Conservation (phyloP, 331 rosid species). For the Erythrophleum ivorense region DNA sequence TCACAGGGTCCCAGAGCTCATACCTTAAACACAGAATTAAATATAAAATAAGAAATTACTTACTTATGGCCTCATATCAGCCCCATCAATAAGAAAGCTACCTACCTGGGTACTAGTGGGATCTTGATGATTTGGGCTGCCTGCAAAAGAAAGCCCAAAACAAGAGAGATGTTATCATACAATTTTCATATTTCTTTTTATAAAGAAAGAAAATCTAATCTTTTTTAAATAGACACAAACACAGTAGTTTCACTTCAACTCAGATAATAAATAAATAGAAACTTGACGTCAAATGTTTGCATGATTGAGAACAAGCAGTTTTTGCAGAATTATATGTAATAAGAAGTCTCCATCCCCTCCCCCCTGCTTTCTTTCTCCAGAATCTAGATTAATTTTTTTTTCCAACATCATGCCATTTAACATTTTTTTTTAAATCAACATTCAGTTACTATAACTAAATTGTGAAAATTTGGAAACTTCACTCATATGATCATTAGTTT, state of each 20-base stretch:
- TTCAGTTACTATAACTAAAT: constrained; percentile 18
- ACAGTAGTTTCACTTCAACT: constrained; percentile 5
- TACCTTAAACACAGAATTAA: constrained; percentile 35
- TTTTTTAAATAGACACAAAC: not conserved
- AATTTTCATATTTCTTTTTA: constrained; percentile 14
- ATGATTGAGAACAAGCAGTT: not conserved
- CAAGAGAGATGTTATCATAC: not conserved
- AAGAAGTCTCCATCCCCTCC: not conserved
- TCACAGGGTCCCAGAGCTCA: constrained; percentile 37
- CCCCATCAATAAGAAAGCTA: constrained; percentile 37
- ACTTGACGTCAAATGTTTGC: constrained; percentile 27
- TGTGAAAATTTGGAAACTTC: not conserved
- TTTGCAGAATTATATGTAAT: not conserved
- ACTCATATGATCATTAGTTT: constrained; percentile 15
- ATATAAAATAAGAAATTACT: constrained; percentile 27
- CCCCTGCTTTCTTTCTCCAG: not conserved
- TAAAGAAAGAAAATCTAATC: not conserved
- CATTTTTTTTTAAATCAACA: not conserved
- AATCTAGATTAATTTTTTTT: not conserved
- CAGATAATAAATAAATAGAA: not conserved
- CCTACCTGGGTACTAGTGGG: constrained; percentile 72
- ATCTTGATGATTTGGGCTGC: constrained; percentile 66
- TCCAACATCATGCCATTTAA: constrained; percentile 23
- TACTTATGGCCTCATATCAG: constrained; percentile 28
- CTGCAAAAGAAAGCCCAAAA: constrained; percentile 57